Percentiles rank a stretch among this genome's conserved stretches.
phyloP scores from a whole-genome alignment of 352 stramenopile genomes.

The Pythium sp. region DNA sequence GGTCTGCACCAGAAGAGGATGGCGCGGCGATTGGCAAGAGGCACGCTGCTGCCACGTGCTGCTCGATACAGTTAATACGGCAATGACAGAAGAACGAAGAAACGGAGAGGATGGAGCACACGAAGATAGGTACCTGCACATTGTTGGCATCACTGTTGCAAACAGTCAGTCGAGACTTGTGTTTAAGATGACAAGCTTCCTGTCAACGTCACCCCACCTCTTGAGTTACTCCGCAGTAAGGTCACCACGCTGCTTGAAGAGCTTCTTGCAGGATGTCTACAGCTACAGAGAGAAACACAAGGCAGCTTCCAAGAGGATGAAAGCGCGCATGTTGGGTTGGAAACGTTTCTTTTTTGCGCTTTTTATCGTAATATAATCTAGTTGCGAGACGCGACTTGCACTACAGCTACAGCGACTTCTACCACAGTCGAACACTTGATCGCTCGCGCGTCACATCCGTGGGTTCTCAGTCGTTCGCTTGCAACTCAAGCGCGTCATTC shows the following conservation, averaged over 20 bases:
- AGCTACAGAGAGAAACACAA: neutral
- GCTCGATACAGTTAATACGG: neutral
- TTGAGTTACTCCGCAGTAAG: too few species aligned
- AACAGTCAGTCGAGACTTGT: neutral
- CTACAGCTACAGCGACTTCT: neutral
- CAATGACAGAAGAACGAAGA: neutral
- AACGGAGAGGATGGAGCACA: neutral
- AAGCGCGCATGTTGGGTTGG: too few species aligned
- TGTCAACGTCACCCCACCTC: neutral
- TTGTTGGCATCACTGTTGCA: neutral
- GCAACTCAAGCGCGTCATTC: neutral
- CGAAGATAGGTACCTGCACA: neutral
- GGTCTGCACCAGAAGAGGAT: neutral
- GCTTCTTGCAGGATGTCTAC: neutral
- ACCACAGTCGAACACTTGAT: neutral
- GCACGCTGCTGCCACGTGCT: constrained; percentile 1
- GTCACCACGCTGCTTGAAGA: too few species aligned
- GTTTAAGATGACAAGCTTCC: neutral
- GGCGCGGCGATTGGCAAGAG: constrained; percentile 9
- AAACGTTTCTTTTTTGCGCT: neutral
- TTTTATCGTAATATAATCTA: constrained; percentile 16
- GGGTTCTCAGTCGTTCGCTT: neutral
- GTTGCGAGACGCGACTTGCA: neutral
- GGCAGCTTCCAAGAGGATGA: neutral
- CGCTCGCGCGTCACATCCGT: neutral